These are phyloP conservation scores for Trifolium dubium DNA, from an alignment of 306 rosid genomes.

Conservation along the genomic window DNA sequence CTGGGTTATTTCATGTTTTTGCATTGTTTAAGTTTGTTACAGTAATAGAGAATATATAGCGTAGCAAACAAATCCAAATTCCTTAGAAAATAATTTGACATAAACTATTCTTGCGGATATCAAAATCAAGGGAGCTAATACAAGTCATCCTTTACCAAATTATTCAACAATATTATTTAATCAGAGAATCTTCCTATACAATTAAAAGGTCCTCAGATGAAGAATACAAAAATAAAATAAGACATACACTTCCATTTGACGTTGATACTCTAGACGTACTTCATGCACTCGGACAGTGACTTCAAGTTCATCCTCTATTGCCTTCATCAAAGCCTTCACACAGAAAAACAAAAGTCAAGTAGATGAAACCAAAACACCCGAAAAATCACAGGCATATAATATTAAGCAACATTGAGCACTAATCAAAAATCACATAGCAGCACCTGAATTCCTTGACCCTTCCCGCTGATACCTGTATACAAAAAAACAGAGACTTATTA, in stretches of 20 bases:
- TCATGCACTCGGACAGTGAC: slow-evolving; percentile 89
- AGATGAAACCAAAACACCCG: slow-evolving; percentile 19
- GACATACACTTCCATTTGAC: slow-evolving; percentile 91
- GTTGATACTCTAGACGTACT: slow-evolving; percentile 88
- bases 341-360: slow-evolving; percentile 29
- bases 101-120: not conserved
- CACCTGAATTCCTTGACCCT: slow-evolving; percentile 92
- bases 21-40: not conserved
- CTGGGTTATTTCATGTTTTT: not conserved
- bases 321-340: slow-evolving; percentile 83
- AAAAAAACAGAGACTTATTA: slow-evolving; percentile 2
- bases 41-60: not conserved
- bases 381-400: not conserved
- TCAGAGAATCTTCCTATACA: not conserved
- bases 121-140: not conserved
- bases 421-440: slow-evolving; percentile 17
- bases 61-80: not conserved
- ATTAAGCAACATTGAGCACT: slow-evolving; percentile 9
- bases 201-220: not conserved
- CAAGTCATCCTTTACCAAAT: not conserved
- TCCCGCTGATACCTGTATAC: slow-evolving; percentile 55
- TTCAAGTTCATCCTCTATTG: slow-evolving; percentile 93
- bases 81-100: not conserved
- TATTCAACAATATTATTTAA: slow-evolving; percentile 10
- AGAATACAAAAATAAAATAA: slow-evolving; percentile 21